phyloP scores from a whole-genome alignment of 441 rosid genomes.

The Syzygium malaccense region DNA sequence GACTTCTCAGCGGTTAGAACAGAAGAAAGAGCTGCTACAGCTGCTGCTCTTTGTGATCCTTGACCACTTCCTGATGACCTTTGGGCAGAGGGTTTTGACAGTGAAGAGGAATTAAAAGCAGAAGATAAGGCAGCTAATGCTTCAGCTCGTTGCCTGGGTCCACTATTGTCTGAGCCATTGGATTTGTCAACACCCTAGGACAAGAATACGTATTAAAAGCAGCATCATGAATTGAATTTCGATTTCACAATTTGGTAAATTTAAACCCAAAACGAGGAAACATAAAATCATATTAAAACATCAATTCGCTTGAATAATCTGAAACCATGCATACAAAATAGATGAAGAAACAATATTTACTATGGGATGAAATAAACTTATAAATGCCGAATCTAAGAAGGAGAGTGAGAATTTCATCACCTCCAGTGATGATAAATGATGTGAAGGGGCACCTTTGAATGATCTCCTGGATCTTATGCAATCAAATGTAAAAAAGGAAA shows the following conservation, averaged over 20 bases:
- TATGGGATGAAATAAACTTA: background rate
- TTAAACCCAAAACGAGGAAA: background rate
- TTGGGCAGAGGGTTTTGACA: conserved; percentile 34
- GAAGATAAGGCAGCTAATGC: conserved; percentile 93
- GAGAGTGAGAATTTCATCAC: background rate
- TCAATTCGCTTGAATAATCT: background rate
- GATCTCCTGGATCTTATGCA: background rate
- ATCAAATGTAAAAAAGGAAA: background rate
- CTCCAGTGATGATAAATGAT: background rate
- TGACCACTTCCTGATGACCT: conserved; percentile 43
- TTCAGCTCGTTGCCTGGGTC: conserved; percentile 92
- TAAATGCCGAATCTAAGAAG: background rate
- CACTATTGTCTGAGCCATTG: conserved; percentile 59
- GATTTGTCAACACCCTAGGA: conserved; percentile 55
- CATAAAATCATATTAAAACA: background rate
- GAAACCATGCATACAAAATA: background rate
- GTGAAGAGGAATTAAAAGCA: conserved; percentile 67
- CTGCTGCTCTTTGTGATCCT: conserved; percentile 98
- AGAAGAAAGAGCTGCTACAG: conserved; percentile 95
- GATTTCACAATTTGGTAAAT: background rate
- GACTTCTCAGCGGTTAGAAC: conserved; percentile 93
- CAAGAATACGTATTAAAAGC: background rate
- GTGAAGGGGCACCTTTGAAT: background rate
- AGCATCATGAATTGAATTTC: conserved; percentile 1
- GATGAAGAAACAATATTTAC: background rate